These are phyloP conservation scores for Hypomontagnella submonticulosa DNA, from an alignment of 495 filamentous ascomycete genomes.

Conservation along the genomic window DNA sequence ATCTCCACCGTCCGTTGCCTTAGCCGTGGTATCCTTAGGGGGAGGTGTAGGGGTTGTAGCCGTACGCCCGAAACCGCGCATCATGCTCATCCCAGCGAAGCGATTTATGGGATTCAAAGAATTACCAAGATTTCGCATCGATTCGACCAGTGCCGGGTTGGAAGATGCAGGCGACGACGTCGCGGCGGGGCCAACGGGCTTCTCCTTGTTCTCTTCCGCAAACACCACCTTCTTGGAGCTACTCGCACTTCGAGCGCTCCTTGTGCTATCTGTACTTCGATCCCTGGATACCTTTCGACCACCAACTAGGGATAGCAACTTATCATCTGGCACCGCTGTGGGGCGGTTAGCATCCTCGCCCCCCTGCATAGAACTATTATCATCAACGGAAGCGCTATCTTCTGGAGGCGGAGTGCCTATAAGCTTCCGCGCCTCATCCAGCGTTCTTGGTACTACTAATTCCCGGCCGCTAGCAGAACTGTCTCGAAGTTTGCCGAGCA, in stretches of 20 bases:
- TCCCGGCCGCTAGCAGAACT: constrained; percentile 59
- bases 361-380: constrained; percentile 57
- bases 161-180: constrained; percentile 54
- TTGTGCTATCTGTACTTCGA: constrained; percentile 78
- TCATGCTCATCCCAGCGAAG: constrained; percentile 72
- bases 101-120: constrained; percentile 86
- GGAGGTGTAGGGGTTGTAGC: constrained; percentile 47
- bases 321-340: constrained; percentile 62
- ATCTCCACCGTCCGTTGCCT: constrained; percentile 58
- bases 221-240: constrained; percentile 64
- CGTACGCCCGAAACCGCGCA: constrained; percentile 77
- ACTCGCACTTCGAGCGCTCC: constrained; percentile 64
- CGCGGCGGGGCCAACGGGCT: constrained; percentile 39
- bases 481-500: constrained; percentile 89
- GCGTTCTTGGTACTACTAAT: constrained; percentile 79
- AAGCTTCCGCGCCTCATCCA: constrained; percentile 90
- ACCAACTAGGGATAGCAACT: constrained; percentile 69
- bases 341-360: constrained; percentile 50
- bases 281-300: constrained; percentile 72
- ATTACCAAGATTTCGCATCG: constrained; percentile 83
- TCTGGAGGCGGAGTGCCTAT: constrained; percentile 74
- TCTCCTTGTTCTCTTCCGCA: constrained; percentile 53
- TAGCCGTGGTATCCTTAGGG: constrained; percentile 42
- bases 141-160: constrained; percentile 74
- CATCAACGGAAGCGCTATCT: constrained; percentile 64